Base-by-base conservation (phyloP, 176 grass and related monocot species). In the Eleusine indica region DNA sequence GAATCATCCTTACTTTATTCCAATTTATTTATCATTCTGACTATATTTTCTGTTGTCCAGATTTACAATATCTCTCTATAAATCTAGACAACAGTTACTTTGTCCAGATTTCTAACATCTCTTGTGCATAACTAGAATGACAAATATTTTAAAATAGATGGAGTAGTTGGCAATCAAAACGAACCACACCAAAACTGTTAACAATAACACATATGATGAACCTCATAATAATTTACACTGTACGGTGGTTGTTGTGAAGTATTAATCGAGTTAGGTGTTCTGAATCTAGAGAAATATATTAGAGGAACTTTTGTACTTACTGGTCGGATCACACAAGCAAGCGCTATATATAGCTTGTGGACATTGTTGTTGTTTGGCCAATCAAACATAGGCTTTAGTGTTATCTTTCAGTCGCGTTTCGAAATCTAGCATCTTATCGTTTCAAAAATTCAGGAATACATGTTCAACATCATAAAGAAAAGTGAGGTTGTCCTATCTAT, bases 321-420 rank as follows among this genome's bases (percentile, higher is more conserved):
- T 73, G 57, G 52, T 73, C 68, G 14, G 21, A 65, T 28, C 76
- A 10, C 56, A 73, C 56, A 86, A 79, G 84, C 68, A 80, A 79
- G 22, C 51, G 71, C 15, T 62, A 28, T 49, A 49, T 62, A 28
- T 49, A 49, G 32, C 39, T 29, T 30, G 43, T 75, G 15, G 63
- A 68, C 48, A 73, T 21, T 65, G 17, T 40, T 51, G 72, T 52
- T 64, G 66, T 7, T 63, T 83, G 80, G 82, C 74, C 67, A 77
- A 76, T 54, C 39, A n/a, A 6, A 51, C 30, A 2, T 60, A 35
- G 21, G 16, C n/a, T 4, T 12, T 39, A 19, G 2, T 66, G 10
- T 52, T 41, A 35, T 35, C 7, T 63, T 22, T 32, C 38, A 43
- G 32, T 51, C 8, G 30, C 61, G 17, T 61, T 11, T 66, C 15